Conservation (phyloP, 192 early-diverging fungal species). For the Obelidium mucronatum region DNA sequence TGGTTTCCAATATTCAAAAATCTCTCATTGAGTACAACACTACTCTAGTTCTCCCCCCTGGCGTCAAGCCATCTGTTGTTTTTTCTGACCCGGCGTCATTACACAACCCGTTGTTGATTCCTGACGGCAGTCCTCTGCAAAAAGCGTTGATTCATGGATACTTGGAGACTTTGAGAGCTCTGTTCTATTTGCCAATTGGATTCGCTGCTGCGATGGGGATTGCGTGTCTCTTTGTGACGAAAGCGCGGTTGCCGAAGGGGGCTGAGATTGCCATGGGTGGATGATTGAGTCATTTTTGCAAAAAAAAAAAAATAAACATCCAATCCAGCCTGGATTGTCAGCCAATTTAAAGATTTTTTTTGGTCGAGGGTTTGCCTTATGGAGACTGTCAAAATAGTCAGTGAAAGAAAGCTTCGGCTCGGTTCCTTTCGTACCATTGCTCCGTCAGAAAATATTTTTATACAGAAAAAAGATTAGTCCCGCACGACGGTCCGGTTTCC, state of each 20-base stretch:
- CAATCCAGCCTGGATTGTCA: no score
- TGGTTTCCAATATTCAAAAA: slow-evolving; percentile 22
- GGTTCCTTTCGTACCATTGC: no score
- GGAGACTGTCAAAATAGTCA: no score
- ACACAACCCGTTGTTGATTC: slow-evolving; percentile 14
- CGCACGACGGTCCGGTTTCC: no score
- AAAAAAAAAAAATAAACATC: no score
- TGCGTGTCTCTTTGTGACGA: slow-evolving; percentile 39
- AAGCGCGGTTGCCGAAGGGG: slow-evolving; percentile 40
- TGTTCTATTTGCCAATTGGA: slow-evolving; percentile 40
- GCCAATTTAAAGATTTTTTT: no score
- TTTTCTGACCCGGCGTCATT: slow-evolving; percentile 16
- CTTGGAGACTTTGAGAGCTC: slow-evolving; percentile 24
- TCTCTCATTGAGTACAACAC: slow-evolving; percentile 6
- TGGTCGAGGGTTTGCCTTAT: no score
- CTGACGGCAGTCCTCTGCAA: slow-evolving; percentile 14
- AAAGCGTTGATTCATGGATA: slow-evolving; percentile 40
- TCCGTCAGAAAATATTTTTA: no score
- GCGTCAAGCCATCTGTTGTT: neutral
- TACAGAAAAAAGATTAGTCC: no score
- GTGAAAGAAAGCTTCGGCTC: no score
- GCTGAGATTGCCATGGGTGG: slow-evolving; percentile 36
- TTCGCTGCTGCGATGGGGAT: slow-evolving; percentile 36
- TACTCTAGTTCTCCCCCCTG: neutral
- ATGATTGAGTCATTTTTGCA: no score